Percentiles rank a stretch among this genome's conserved stretches.
These are phyloP conservation scores for Reutealis trisperma DNA, from an alignment of 345 rosid species.

Conservation along the genomic window DNA sequence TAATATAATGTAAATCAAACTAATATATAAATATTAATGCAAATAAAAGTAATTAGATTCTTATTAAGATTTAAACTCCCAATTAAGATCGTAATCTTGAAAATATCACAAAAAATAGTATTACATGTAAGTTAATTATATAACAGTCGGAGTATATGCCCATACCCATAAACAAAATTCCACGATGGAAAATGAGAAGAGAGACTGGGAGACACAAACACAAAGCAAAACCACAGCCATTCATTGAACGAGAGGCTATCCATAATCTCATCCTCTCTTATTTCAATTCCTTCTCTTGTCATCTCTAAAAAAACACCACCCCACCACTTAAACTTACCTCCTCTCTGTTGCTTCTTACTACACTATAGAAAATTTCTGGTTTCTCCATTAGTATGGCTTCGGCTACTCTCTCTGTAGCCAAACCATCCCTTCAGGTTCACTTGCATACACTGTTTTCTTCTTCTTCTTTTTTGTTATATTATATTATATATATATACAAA, in stretches of 20 bases:
- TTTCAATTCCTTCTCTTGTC: background rate
- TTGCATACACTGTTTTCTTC: background rate
- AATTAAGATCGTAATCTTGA: too few relatives aligned
- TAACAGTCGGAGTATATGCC: too few relatives aligned
- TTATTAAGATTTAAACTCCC: too few relatives aligned
- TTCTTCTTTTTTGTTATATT: background rate
- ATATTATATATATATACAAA: background rate
- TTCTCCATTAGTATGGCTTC: constrained; percentile 59
- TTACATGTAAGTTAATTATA: too few relatives aligned
- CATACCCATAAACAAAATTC: background rate
- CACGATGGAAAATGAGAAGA: constrained; percentile 4
- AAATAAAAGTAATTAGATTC: too few relatives aligned
- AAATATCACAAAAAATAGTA: too few relatives aligned
- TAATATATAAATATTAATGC: too few relatives aligned
- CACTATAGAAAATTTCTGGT: background rate
- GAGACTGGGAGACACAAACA: constrained; percentile 23
- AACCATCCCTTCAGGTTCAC: constrained; percentile 79
- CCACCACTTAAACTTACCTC: constrained; percentile 25
- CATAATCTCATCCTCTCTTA: constrained; percentile 73
- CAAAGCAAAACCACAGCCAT: constrained; percentile 48
- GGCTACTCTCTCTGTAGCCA: constrained; percentile 87
- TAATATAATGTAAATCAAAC: too few relatives aligned
- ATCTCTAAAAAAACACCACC: constrained; percentile 13
- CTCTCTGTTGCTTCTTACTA: background rate
- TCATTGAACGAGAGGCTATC: constrained; percentile 70